Evolutionary conservation across 2,329 filamentous ascomycete genomes (phyloP), one percentile per base, ranked within the genome.

Genomic region (Cladosporium velox): DNA sequence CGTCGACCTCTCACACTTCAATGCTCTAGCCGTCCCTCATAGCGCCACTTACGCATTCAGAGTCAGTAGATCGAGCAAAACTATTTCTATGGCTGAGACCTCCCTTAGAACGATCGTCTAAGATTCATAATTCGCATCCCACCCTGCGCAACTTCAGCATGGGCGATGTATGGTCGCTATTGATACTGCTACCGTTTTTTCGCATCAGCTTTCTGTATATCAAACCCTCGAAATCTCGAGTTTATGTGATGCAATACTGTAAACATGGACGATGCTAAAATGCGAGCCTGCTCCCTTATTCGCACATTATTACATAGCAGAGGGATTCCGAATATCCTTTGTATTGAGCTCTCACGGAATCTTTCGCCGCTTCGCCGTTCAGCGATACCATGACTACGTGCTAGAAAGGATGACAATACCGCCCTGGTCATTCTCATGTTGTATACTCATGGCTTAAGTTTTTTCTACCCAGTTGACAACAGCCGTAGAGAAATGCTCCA

Each of bases 51-150:
- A 47, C 41, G 41, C n/a, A 47, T 21, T 12, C n/a, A 12, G n/a
- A 47, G 11, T 47, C 41, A 47, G 41, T n/a, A n/a, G 41, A 47
- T 47, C 41, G 41, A 54, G 51, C 51, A 30, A 54, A 30, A 55
- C 34, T 55, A 24, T 55, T 18, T 55, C 55, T n/a, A 58, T 58
- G 32, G 55, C 32, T 58, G 55, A 58, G 34, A 58, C 34, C 14
- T 58, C 34, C 52, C 52, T 32, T 34, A 55, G 12, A 32, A 55
- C 30, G 8, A 55, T 30, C 30, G 14, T 3, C 5, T 55, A 55
- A 55, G 52, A 34, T 10, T 41, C 55, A n/a, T 21, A 38, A 26
- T 41, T n/a, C 14, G 12, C 24, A 58, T 58, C n/a, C 6, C 55
- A 58, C 11, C 55, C 55, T 26, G 55, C 34, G 32, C 55, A 58